These are phyloP conservation scores for Chaetomium sp. DNA, from an alignment of 2,329 filamentous ascomycete species.

Conservation along the genomic window DNA sequence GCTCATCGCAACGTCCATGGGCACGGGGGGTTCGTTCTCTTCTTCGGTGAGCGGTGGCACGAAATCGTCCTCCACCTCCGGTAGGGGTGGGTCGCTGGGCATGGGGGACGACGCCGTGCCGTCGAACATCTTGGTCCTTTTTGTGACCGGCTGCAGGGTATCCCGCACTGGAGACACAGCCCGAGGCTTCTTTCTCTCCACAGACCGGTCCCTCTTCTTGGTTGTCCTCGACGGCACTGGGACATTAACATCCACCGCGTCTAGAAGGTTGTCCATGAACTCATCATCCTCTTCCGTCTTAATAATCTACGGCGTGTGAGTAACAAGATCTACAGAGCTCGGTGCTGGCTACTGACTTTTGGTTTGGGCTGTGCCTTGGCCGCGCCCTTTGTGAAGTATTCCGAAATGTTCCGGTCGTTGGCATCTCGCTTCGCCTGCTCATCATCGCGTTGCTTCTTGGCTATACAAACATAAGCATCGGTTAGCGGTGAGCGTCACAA, in stretches of 20 bases:
- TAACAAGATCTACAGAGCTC: background rate
- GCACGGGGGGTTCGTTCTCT: conserved; percentile 45
- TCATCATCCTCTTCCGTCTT: conserved; percentile 83
- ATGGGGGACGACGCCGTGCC: conserved; percentile 42
- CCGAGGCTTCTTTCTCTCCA: conserved; percentile 70
- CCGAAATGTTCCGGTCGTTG: conserved; percentile 85
- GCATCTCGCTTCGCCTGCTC: conserved; percentile 79
- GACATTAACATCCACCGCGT: conserved; percentile 77
- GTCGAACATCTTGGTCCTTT: conserved; percentile 51
- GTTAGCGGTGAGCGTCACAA: conserved; percentile 1
- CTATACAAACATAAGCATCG: conserved; percentile 34
- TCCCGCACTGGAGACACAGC: conserved; percentile 67
- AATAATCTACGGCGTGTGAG: conserved; percentile 45
- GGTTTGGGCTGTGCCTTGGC: conserved; percentile 63
- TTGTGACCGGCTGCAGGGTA: conserved; percentile 46
- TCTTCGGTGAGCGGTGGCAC: conserved; percentile 45
- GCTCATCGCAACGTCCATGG: conserved; percentile 64
- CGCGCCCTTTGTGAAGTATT: conserved; percentile 82
- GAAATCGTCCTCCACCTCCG: conserved; percentile 43
- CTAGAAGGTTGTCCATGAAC: conserved; percentile 78
- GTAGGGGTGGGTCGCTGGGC: conserved; percentile 42
- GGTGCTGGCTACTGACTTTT: conserved; percentile 52
- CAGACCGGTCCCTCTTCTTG: conserved; percentile 62
- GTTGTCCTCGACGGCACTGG: conserved; percentile 47
- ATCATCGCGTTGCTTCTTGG: conserved; percentile 82